These are phyloP conservation scores for Mortierella claussenii DNA, from an alignment of 192 early-diverging fungal species.

Conservation along the genomic window DNA sequence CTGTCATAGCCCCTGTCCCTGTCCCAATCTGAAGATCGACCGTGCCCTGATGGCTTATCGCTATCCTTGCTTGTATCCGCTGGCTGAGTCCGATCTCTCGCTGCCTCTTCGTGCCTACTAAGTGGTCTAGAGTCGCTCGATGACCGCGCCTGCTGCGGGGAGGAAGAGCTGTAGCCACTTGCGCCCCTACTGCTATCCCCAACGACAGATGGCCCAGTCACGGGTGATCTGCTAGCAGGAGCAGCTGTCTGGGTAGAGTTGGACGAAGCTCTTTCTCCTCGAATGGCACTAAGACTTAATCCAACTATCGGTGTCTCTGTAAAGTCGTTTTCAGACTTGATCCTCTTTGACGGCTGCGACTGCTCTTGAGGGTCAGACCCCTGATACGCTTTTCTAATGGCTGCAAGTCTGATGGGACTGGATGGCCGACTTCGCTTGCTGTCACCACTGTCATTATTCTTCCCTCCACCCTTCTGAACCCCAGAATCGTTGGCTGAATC, in stretches of 20 bases:
- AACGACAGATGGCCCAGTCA: too few relatives aligned
- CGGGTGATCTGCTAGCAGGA: too few relatives aligned
- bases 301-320: neutral
- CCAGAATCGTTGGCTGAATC: neutral
- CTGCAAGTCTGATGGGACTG: slow-evolving; percentile 1
- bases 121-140: too few relatives aligned
- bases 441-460: neutral
- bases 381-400: slow-evolving; percentile 1
- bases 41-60: too few relatives aligned
- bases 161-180: too few relatives aligned
- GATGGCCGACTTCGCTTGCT: neutral
- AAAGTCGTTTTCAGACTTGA: slow-evolving; percentile 6
- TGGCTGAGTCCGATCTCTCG: too few relatives aligned
- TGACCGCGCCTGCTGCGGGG: too few relatives aligned
- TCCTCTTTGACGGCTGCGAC: slow-evolving; percentile 3
- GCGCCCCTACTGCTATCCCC: too few relatives aligned
- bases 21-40: slow-evolving; percentile 5
- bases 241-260: neutral
- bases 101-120: neutral
- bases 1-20: slow-evolving; percentile 8
- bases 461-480: neutral
- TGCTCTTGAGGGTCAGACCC: slow-evolving; percentile 11
- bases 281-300: slow-evolving; percentile 18
- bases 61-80: too few relatives aligned
- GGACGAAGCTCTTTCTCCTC: slow-evolving; percentile 15